Evolutionary conservation across 2,329 filamentous ascomycete species (phyloP), one percentile per base, ranked within the genome.

Genomic region (Penicillium sp.): DNA sequence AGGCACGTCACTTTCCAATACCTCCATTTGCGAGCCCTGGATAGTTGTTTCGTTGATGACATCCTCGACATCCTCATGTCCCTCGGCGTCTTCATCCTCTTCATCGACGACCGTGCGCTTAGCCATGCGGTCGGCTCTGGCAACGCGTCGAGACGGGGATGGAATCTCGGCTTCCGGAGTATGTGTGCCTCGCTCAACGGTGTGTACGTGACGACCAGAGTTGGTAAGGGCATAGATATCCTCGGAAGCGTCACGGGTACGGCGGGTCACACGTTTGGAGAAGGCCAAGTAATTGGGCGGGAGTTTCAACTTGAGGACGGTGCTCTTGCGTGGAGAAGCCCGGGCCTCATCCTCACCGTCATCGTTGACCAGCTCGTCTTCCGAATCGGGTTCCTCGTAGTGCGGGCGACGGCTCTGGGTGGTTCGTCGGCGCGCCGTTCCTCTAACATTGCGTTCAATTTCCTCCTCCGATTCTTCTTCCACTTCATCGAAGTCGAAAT

Each of bases 201-300:
- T 76, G 52, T 82, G 71, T 56, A 79, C 77, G 67, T 86, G 83
- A 56, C 76, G 80, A 18, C 84, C 84, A 8, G 83, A 85, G 60
- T 83, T 81, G 3, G 83, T 82, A 43, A 87, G 72, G 16, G 81
- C 82, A 44, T 85, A 73, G 14, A 86, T 78, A 34, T 82, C 79
- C 35, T 82, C 79, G 26, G 82, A 79, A 4, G 81, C 75, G 60
- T 84, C 82, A 59, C 84, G 82, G 24, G 80, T 84, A 18, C 84
- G 77, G 44, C 85, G 83, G 66, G 82, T 85, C 60, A 80, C 85
- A 59, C 83, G 79, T 60, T 85, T 50, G 20, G 31, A 66, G 61
- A 57, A 76, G 64, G 59, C 57, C 50, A 64, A 56, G 54, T 67
- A 55, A 39, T 66, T 62, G 29, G 69, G 62, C 5, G 34, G 57